Evolutionary conservation across 805 yeast species (phyloP), one percentile per base, ranked within the genome.

Genomic region (Barnettozyma salicaria): DNA sequence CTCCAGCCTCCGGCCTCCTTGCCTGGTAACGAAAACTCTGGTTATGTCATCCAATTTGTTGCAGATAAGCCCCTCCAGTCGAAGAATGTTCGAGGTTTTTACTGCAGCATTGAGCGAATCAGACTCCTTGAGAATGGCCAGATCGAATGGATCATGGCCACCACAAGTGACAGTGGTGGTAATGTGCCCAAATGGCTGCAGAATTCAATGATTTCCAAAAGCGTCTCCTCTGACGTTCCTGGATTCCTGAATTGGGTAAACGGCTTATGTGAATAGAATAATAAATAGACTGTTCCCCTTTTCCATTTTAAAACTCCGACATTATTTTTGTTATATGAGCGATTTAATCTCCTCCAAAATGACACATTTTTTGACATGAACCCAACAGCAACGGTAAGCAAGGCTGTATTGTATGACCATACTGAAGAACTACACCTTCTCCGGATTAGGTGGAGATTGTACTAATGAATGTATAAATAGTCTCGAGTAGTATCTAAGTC

Each of bases 151-250:
- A 43, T 41, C 5, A 65, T 65, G 68, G 53, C 59, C 19, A 63
- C 68, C 2, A 40, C 55, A 7, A 58, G 64, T 37, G 66, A 65
- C 43, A 62, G 66, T 17, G 66, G 67, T 26, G 70, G 70, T 1
- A 52, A 53, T 32, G 59, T 65, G 6, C 70, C 70, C 7, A 54
- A 58, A 34, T 63, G 63, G 59, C 19, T 65, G 12, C 70, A 65
- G 39, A 61, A 61, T 43, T 47, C 62, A 9, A 60, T 61, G 42
- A 61, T 65, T 32, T 60, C 64, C 7, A 63, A 61, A 38, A 58
- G 62, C 17, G 62, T 65, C 10, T 53, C 63, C 17, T 52, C 56
- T 12, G 70, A 65, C 42, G 67, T 65, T 2, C 67, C 68, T 5
- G 49, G 52, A 11, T 56, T 64, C 34, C 41, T 64, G 10, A 47